Base-by-base conservation (phyloP, 371 early-diverging fungal species). In the Mucor piriformis region DNA sequence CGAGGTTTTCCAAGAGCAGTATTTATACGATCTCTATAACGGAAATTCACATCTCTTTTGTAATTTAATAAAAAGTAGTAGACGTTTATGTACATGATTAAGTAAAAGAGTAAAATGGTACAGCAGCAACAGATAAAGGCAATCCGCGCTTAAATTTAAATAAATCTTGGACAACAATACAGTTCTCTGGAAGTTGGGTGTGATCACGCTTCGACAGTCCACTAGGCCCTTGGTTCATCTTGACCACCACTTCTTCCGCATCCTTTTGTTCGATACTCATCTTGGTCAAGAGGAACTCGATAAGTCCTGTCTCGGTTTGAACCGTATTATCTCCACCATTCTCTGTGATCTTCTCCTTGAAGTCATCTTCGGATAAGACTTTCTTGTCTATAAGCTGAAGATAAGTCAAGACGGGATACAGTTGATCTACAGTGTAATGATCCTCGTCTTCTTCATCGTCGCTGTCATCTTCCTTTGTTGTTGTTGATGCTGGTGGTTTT, bases 81-180 rank as follows among this genome's bases (percentile, higher is more conserved):
- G n/a, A n/a, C n/a, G n/a, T n/a, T n/a, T n/a, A n/a, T n/a, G n/a
- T n/a, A n/a, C n/a, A n/a, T n/a, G n/a, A n/a, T n/a, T n/a, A n/a
- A n/a, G n/a, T n/a, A 47, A 57, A 63, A 3, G 43, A 16, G 37
- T 63, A 69, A 40, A 81, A 75, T 15, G 87, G 83, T 35, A 77
- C 75, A 25, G 87, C 77, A 16, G 85, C 85, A 27, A 80, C 71
- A 44, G 82, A 81, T 40, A 88, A 67, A 24, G 77, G 67, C 74
- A 86, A 77, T 60, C 73, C 76, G 16, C 76, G 76, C 65, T 87
- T 88, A 72, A 85, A 84, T 7, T 76, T 75, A 34, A 78, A 68
- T 13, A 84, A 33, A 50, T 85, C 85, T 10, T 72, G 54, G 50
- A 87, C 66, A n/a, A 74, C 46, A 16, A 59, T 53, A 24, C 72